These are phyloP conservation scores for Aspergillus nidulans DNA, from an alignment of 495 filamentous ascomycete genomes.

Conservation along the genomic window DNA sequence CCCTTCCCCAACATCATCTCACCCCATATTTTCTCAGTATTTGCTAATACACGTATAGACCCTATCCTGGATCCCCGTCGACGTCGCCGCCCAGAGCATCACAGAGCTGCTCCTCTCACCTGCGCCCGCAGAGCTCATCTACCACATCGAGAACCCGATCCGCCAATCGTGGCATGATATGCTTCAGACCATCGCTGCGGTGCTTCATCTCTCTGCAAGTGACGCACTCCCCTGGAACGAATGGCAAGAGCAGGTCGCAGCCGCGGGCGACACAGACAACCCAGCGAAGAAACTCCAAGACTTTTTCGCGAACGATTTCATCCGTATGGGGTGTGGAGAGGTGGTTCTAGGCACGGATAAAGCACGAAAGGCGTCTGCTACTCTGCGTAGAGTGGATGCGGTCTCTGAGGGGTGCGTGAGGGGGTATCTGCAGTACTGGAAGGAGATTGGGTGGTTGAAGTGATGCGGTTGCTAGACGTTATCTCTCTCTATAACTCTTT, in stretches of 20 bases:
- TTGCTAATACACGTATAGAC: conserved; percentile 5
- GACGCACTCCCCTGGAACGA: neutral
- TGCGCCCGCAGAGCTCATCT: neutral
- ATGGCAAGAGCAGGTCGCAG: neutral
- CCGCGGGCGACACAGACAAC: neutral
- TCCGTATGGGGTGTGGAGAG: conserved; percentile 1
- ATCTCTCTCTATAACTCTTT: no score
- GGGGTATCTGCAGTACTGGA: neutral
- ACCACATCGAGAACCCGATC: conserved; percentile 7
- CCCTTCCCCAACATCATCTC: no score
- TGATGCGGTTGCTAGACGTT: no score
- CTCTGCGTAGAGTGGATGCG: neutral
- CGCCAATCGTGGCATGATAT: conserved; percentile 3
- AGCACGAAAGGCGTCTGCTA: neutral
- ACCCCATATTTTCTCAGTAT: no score
- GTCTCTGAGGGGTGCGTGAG: neutral
- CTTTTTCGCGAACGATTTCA: neutral
- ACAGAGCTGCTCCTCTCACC: neutral
- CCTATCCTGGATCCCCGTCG: conserved; percentile 9
- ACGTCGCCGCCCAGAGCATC: neutral
- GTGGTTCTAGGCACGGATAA: neutral
- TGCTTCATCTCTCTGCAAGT: neutral
- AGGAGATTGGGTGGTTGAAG: neutral
- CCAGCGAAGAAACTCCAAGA: neutral
- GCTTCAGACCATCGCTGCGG: neutral